Evolutionary conservation across 2,329 filamentous ascomycete species (phyloP).

Genomic region (Dissoconium aciculare): DNA sequence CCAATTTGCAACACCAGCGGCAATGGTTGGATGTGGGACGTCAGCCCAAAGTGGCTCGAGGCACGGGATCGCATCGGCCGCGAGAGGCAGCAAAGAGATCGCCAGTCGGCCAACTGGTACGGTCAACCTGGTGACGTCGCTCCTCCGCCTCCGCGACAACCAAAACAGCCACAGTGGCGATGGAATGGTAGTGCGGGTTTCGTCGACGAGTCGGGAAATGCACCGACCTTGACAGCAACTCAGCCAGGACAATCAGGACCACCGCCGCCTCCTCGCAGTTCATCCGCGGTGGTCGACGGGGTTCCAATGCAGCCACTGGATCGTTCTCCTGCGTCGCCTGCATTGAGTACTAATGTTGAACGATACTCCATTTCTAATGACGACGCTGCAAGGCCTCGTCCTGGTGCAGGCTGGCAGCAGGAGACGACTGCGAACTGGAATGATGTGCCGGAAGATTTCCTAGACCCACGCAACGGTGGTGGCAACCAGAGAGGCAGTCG

Average conservation of each 20-base stretch:
- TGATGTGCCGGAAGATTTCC: conserved; percentile 34
- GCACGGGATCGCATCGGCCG: conserved; percentile 42
- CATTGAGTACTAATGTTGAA: conserved; percentile 16
- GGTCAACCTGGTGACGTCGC: conserved; percentile 5
- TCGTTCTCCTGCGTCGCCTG: conserved; percentile 12
- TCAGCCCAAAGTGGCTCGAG: conserved; percentile 62
- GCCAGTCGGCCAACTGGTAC: conserved; percentile 13
- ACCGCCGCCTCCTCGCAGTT: conserved; percentile 20
- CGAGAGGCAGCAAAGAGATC: conserved; percentile 32
- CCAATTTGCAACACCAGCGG: conserved; percentile 76
- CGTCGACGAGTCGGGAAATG: conserved; percentile 21
- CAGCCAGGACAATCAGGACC: not conserved
- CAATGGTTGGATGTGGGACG: conserved; percentile 90
- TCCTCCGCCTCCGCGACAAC: conserved; percentile 8
- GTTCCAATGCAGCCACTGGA: conserved; percentile 31
- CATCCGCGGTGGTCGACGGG: conserved; percentile 19
- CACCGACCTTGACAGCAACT: conserved; percentile 4
- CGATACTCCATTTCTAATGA: not conserved
- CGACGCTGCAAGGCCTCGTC: not conserved
- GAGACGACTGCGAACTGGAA: conserved; percentile 31
- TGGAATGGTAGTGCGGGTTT: conserved; percentile 22
- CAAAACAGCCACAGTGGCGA: conserved; percentile 9
- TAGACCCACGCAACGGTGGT: conserved; percentile 16
- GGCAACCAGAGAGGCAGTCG: conserved; percentile 18
- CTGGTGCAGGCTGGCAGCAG: conserved; percentile 1